Percentiles rank a stretch among this genome's conserved stretches.
Conservation (phyloP, 176 grass and related monocot genomes). For the Oryza meyeriana region DNA sequence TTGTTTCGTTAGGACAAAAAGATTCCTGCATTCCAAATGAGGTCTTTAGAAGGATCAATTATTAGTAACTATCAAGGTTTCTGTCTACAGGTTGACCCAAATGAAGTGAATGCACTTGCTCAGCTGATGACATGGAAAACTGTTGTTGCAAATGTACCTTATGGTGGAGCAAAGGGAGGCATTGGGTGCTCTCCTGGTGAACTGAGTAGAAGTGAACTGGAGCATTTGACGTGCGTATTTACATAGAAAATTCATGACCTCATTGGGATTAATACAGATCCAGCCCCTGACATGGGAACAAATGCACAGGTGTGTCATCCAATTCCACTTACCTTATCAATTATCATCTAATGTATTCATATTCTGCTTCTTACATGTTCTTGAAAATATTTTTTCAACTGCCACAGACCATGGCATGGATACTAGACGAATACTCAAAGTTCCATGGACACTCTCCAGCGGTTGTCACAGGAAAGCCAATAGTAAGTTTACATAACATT, state of each 20-base stretch:
- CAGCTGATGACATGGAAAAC: constrained; percentile 99
- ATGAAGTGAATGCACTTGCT: constrained; percentile 96
- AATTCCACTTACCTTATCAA: background rate
- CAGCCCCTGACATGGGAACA: constrained; percentile 96
- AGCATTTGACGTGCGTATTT: constrained; percentile 88
- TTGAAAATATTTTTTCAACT: background rate
- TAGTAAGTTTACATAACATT: constrained; percentile 58
- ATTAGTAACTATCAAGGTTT: background rate
- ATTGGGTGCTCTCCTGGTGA: constrained; percentile 81
- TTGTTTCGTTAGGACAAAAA: no score
- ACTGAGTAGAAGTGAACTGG: constrained; percentile 76
- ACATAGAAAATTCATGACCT: constrained; percentile 98
- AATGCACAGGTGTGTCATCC: constrained; percentile 62
- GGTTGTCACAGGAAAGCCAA: constrained; percentile 92
- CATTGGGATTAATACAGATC: constrained; percentile 89
- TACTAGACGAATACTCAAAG: constrained; percentile 93
- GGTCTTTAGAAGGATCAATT: background rate
- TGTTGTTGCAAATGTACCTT: constrained; percentile 79
- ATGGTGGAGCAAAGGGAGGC: constrained; percentile 96
- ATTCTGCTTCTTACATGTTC: background rate
- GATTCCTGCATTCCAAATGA: no score
- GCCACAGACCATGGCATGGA: constrained; percentile 97
- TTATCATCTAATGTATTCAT: background rate
- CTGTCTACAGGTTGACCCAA: constrained; percentile 64
- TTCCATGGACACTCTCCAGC: constrained; percentile 95